Percentiles rank a stretch among this genome's conserved stretches.
Evolutionary conservation across 768 basidiomycete genomes (phyloP).

Genomic region (Calocera viscosa): DNA sequence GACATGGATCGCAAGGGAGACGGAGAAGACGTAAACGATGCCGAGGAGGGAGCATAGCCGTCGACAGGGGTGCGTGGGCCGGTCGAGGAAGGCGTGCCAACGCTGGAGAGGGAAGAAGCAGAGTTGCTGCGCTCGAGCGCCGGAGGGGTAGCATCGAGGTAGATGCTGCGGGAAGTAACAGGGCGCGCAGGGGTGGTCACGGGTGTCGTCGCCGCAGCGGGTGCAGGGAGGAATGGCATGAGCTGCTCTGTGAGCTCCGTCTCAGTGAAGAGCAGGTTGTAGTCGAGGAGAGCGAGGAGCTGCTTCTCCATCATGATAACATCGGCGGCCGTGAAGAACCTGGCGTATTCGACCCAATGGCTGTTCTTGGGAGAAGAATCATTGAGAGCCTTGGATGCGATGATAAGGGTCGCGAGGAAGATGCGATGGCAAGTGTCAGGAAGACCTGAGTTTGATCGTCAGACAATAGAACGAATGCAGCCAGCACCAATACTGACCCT

Average conservation of each 20-base stretch:
- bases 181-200: not conserved
- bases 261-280: conserved; percentile 54
- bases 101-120: not conserved
- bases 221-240: not conserved
- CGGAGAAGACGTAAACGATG: not conserved
- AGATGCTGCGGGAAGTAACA: not conserved
- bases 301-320: conserved; percentile 72
- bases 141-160: conserved; percentile 3
- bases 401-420: conserved; percentile 79
- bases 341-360: conserved; percentile 79
- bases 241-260: conserved; percentile 34
- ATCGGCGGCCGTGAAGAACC: conserved; percentile 69
- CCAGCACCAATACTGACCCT: conserved; percentile 30
- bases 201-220: not conserved
- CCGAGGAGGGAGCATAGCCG: not conserved
- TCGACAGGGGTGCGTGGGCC: not conserved
- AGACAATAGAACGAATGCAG: not conserved
- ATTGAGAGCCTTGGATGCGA: conserved; percentile 80
- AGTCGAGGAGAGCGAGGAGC: conserved; percentile 68
- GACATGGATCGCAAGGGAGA: not conserved
- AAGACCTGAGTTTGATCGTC: conserved; percentile 19
- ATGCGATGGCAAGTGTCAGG: conserved; percentile 66
- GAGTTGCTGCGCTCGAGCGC: conserved; percentile 3
- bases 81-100: conserved; percentile 1
- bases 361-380: conserved; percentile 84